Evolutionary conservation across 352 stramenopile species (phyloP).

Genomic region (Globisporangium spiculum): DNA sequence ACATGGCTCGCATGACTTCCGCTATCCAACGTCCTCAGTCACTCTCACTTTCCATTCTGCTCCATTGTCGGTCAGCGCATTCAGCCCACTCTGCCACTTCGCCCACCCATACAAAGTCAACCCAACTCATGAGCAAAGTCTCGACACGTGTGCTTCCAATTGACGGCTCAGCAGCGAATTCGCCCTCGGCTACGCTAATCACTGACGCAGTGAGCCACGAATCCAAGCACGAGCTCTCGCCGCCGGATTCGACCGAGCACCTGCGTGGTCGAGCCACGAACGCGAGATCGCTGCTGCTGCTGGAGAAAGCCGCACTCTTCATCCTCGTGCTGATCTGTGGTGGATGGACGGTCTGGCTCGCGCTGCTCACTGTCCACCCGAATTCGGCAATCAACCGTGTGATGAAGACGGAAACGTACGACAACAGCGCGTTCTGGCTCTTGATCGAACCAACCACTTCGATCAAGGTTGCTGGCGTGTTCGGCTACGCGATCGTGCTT

Average conservation of each 20-base stretch:
- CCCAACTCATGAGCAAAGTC: not conserved
- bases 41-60: not conserved
- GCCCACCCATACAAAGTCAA: not conserved
- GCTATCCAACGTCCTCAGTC: not conserved
- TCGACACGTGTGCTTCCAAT: not conserved
- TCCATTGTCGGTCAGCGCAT: not conserved
- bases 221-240: not conserved
- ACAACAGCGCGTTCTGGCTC: slow-evolving; percentile 37
- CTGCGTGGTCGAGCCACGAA: not conserved
- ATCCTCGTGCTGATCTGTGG: not conserved
- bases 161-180: not conserved
- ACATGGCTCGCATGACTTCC: not conserved
- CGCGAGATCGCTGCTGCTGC: not conserved
- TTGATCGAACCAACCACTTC: slow-evolving; percentile 25
- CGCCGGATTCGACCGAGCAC: not conserved
- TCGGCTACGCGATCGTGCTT: slow-evolving; percentile 17
- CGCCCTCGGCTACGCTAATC: not conserved
- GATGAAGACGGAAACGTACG: slow-evolving; percentile 28
- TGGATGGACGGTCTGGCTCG: slow-evolving; percentile 16
- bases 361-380: slow-evolving; percentile 26
- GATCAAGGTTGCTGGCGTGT: slow-evolving; percentile 18
- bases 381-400: slow-evolving; percentile 33
- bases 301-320: not conserved
- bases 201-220: not conserved
- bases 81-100: not conserved